Evolutionary conservation across 352 stramenopile genomes (phyloP).

Genomic region (Pythium myriotylum): DNA sequence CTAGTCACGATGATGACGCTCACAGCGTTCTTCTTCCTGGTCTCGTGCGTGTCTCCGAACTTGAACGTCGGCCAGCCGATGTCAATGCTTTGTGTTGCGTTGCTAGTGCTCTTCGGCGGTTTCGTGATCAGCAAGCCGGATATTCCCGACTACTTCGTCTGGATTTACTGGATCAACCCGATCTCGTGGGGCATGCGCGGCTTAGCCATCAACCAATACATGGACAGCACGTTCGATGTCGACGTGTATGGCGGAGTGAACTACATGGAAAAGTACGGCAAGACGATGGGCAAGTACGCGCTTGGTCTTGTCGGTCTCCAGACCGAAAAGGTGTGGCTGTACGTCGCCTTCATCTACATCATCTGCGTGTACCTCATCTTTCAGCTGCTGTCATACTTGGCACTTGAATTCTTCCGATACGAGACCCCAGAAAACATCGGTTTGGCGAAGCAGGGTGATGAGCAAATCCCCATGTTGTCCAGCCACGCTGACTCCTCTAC

Average conservation of each 20-base stretch:
- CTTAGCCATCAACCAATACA: constrained; percentile 31
- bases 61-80: constrained; percentile 27
- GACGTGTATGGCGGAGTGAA: constrained; percentile 24
- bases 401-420: constrained; percentile 30
- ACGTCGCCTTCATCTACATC: constrained; percentile 23
- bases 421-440: constrained; percentile 13
- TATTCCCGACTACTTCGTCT: constrained; percentile 36
- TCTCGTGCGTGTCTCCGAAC: constrained; percentile 21
- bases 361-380: constrained; percentile 20
- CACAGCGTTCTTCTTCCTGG: constrained; percentile 30
- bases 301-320: constrained; percentile 12
- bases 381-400: constrained; percentile 18
- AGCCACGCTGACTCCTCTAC: neutral
- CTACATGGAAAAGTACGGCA: constrained; percentile 14
- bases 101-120: constrained; percentile 38
- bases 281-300: constrained; percentile 28
- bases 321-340: constrained; percentile 18
- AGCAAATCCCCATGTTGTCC: neutral
- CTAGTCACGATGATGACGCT: constrained; percentile 39
- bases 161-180: constrained; percentile 48
- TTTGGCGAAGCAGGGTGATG: neutral
- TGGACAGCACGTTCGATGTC: constrained; percentile 5
- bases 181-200: constrained; percentile 32
- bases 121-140: constrained; percentile 33
- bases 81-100: constrained; percentile 20